A percentile compares a stretch with the other conserved stretches of the same genome.
phyloP scores from a whole-genome alignment of 768 basidiomycete species.

The Mycena galericulata region DNA sequence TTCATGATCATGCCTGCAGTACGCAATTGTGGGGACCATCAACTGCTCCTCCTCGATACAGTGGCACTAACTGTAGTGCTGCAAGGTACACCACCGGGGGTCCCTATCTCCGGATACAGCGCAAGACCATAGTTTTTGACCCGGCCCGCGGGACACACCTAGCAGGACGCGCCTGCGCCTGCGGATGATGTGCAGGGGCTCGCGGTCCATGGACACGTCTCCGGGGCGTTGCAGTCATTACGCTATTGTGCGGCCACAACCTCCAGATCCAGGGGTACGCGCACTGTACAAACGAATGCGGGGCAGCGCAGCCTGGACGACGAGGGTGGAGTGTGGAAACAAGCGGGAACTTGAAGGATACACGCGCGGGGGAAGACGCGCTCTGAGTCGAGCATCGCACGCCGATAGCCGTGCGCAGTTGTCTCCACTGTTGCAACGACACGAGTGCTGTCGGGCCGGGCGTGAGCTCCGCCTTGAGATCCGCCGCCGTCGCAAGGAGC shows the following conservation, averaged over 20 bases:
- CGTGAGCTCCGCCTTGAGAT: too few species aligned
- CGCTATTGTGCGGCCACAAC: conserved; percentile 31
- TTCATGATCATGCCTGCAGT: conserved; percentile 28
- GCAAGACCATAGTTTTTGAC: conserved; percentile 8
- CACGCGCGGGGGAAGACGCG: too few species aligned
- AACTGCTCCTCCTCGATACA: conserved; percentile 19
- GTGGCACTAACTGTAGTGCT: conserved; percentile 13
- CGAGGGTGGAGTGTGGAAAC: too few species aligned
- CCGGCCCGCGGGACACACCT: conserved; percentile 22
- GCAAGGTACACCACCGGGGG: conserved; percentile 29
- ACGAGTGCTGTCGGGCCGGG: too few species aligned
- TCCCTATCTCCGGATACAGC: conserved; percentile 28
- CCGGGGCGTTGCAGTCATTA: conserved; percentile 26
- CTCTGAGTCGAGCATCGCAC: too few species aligned
- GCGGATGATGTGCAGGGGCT: conserved; percentile 24
- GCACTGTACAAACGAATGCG: too few species aligned
- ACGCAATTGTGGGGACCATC: conserved; percentile 22
- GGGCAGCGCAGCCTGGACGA: too few species aligned
- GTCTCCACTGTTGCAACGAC: too few species aligned
- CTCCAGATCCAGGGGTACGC: too few species aligned
- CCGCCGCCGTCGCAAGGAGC: too few species aligned
- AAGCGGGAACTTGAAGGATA: too few species aligned
- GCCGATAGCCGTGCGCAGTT: too few species aligned
- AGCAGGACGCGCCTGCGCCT: conserved; percentile 24
- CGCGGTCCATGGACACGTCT: conserved; percentile 32